A percentile compares a stretch with the other conserved stretches of the same genome.
Evolutionary conservation across 176 grass and related monocot genomes (phyloP).

Genomic region (Urochloa ruziziensis): DNA sequence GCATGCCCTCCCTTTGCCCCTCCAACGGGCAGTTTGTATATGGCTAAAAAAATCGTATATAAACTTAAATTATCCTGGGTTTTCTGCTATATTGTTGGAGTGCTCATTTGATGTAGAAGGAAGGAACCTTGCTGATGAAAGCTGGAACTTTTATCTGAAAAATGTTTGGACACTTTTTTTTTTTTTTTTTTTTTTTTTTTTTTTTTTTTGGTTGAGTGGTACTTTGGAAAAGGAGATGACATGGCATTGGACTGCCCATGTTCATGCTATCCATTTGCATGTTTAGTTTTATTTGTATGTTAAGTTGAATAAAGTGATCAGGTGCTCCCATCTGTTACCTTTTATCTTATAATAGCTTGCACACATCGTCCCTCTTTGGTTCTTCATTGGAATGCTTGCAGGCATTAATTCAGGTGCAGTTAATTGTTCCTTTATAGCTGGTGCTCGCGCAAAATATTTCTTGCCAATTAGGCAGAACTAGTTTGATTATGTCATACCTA

Average conservation of each 20-base stretch:
- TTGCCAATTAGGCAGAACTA: neutral
- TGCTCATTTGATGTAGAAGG: neutral
- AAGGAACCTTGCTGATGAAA: neutral
- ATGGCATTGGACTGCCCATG: neutral
- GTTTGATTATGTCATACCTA: too few relatives aligned
- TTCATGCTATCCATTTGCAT: neutral
- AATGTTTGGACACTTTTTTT: neutral
- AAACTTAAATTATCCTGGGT: neutral
- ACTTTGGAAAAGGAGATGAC: neutral
- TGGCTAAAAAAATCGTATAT: neutral
- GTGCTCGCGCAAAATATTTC: neutral
- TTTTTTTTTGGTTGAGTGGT: neutral
- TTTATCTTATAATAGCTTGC: neutral
- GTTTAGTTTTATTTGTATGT: neutral
- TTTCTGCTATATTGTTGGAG: neutral
- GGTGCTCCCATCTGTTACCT: too few relatives aligned
- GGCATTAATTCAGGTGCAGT: conserved; percentile 20
- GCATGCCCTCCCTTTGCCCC: too few relatives aligned
- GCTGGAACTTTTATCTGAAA: neutral
- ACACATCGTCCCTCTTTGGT: neutral
- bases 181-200: too few relatives aligned
- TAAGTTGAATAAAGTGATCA: neutral
- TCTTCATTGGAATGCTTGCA: conserved; percentile 24
- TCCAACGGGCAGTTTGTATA: neutral
- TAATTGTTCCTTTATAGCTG: neutral